These are phyloP conservation scores for Wickerhamomyces ciferrii DNA, from an alignment of 805 yeast genomes.

Conservation along the genomic window DNA sequence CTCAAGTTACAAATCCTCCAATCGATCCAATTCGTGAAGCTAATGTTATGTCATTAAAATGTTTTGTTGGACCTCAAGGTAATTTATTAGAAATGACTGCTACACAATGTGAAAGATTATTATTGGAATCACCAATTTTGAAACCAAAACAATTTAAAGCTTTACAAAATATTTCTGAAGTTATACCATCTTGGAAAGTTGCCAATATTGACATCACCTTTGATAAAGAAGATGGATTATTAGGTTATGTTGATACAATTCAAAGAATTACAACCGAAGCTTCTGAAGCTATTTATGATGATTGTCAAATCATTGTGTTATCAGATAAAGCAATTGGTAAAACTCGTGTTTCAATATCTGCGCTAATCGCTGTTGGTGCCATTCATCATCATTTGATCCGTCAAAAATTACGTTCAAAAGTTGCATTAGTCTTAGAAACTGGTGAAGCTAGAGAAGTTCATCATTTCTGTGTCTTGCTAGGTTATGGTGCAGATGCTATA, in stretches of 20 bases:
- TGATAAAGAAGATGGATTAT: constrained; percentile 72
- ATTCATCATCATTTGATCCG: constrained; percentile 95
- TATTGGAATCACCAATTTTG: constrained; percentile 79
- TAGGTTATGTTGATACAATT: constrained; percentile 79
- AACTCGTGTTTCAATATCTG: constrained; percentile 73
- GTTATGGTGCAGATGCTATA: constrained; percentile 96
- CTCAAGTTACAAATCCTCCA: constrained; percentile 98
- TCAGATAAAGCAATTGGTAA: constrained; percentile 63
- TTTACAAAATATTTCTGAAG: constrained; percentile 61
- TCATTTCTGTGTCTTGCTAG: constrained; percentile 88
- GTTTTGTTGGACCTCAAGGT: constrained; percentile 98
- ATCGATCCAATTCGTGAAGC: constrained; percentile 97
- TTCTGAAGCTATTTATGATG: constrained; percentile 72
- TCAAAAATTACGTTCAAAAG: constrained; percentile 93
- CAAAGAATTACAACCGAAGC: constrained; percentile 88
- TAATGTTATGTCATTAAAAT: constrained; percentile 94
- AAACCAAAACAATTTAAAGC: constrained; percentile 71
- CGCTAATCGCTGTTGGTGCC: constrained; percentile 92
- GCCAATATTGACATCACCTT: constrained; percentile 85
- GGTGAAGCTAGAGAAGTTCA: constrained; percentile 98
- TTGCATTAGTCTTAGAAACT: constrained; percentile 86
- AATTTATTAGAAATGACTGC: constrained; percentile 90
- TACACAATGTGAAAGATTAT: constrained; percentile 83
- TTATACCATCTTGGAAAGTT: constrained; percentile 84
- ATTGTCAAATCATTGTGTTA: constrained; percentile 69